Evolutionary conservation across 352 stramenopile species (phyloP), one percentile per base, ranked within the genome.

Genomic region (Globisporangium carolinianum): DNA sequence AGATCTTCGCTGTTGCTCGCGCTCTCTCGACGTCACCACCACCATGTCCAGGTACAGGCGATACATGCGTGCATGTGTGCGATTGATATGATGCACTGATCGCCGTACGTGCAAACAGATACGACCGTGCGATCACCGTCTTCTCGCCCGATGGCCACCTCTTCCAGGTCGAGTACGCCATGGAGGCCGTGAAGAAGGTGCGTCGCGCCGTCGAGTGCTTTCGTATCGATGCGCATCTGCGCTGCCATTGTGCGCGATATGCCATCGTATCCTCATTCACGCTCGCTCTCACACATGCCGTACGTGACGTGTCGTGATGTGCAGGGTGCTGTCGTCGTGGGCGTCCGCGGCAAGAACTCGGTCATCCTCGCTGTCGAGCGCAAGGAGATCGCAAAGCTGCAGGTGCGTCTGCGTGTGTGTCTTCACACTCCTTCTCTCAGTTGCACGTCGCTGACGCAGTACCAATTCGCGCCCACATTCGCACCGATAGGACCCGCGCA

Each of bases 121-220:
- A 99, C 77, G 97, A 99, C 82, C 94, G 97, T 67, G 97, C 97
- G 45, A 99, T 99, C 72, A 99, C 97, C 55, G 96, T 99, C 39
- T 99, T 99, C 80, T 98, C 95, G 68, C 97, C 97, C 7, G 97
- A 99, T 82, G 97, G 97, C 42, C 97, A 99, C 73, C 84, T 99
- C 66, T 98, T 99, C 76, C 96, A 99, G 73, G 97, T 99, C 9
- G 97, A 99, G 85, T 99, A 99, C 83, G 97, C 97, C 61, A 99
- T 99, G 91, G 97, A 99, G 71, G 97, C 97, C 38, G 97, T 99
- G 11, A 98, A 98, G 75, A 94, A 97, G 73, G 87, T 83, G 61
- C 10, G 47, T 55, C 14, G 51, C 47, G 24, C 3, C 10, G 49
- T 18, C 5, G 43, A 8, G 32, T 2, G 14, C n/a, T 6, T 11